A percentile compares a stretch with the other conserved stretches of the same genome.
phyloP scores from a whole-genome alignment of 2,329 filamentous ascomycete genomes.

The Aspergillus tubingensis region DNA sequence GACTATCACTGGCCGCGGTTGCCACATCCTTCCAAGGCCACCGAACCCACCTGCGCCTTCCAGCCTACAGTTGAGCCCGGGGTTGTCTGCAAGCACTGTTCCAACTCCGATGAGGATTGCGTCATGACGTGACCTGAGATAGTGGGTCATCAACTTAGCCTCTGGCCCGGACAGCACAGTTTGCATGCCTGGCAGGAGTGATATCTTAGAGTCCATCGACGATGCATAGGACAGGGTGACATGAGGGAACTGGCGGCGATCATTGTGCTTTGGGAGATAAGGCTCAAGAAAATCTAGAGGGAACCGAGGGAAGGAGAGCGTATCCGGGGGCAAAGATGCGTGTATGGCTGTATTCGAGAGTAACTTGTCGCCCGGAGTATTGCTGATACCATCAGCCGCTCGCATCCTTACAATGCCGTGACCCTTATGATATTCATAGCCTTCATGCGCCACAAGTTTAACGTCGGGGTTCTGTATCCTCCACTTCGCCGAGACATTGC shows the following conservation, averaged over 20 bases:
- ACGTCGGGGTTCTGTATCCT: slow-evolving; percentile 48
- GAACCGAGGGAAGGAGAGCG: slow-evolving; percentile 48
- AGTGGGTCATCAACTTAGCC: slow-evolving; percentile 92
- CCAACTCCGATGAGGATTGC: slow-evolving; percentile 84
- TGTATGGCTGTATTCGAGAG: slow-evolving; percentile 17
- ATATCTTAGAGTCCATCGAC: slow-evolving; percentile 80
- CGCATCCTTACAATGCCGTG: slow-evolving; percentile 43
- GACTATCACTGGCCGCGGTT: slow-evolving; percentile 79
- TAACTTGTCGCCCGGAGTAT: slow-evolving; percentile 12
- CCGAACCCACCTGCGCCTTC: slow-evolving; percentile 61
- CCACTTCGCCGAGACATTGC: slow-evolving; percentile 53
- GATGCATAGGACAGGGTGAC: slow-evolving; percentile 88
- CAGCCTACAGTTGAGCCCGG: slow-evolving; percentile 79
- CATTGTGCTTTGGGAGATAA: slow-evolving; percentile 51
- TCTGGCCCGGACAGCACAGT: slow-evolving; percentile 79
- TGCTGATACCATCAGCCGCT: slow-evolving; percentile 18
- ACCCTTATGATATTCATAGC: slow-evolving; percentile 48
- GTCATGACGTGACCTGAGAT: slow-evolving; percentile 76
- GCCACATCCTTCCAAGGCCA: slow-evolving; percentile 54
- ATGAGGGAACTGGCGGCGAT: slow-evolving; percentile 48
- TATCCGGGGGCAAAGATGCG: slow-evolving; percentile 38
- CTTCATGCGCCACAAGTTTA: slow-evolving; percentile 47
- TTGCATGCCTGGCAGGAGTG: slow-evolving; percentile 74
- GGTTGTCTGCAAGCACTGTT: slow-evolving; percentile 82
- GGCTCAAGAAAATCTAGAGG: slow-evolving; percentile 51